A percentile compares a stretch with the other conserved stretches of the same genome.
These are phyloP conservation scores for Apiospora aurea DNA, from an alignment of 2,329 filamentous ascomycete species.

Conservation along the genomic window DNA sequence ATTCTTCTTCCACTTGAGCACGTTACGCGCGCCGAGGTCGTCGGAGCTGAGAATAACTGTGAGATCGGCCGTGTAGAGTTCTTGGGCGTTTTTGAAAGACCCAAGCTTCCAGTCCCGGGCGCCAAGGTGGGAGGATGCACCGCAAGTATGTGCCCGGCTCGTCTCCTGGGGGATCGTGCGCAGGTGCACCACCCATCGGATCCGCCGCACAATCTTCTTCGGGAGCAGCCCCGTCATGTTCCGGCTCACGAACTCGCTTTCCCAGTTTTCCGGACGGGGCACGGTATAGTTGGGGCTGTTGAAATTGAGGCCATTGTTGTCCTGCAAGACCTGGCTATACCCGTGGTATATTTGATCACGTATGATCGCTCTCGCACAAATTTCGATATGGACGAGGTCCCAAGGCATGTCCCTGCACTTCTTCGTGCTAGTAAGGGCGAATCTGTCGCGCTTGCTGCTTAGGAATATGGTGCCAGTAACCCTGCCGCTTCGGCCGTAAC, in stretches of 20 bases:
- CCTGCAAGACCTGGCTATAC: no score
- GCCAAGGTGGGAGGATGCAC: no score
- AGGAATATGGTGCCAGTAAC: neutral
- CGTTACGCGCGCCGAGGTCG: neutral
- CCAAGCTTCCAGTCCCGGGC: no score
- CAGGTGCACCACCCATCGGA: neutral
- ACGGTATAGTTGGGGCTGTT: neutral
- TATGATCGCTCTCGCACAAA: neutral
- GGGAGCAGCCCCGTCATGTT: neutral
- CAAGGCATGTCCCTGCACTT: neutral
- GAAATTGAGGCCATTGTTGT: neutral
- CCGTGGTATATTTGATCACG: neutral
- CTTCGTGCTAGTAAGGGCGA: neutral
- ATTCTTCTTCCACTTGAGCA: neutral
- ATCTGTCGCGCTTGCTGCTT: neutral
- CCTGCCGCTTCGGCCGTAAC: no score
- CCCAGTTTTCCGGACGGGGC: neutral
- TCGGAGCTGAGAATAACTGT: neutral
- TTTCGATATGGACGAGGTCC: neutral
- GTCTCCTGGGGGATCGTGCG: no score
- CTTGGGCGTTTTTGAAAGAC: no score
- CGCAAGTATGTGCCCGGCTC: no score
- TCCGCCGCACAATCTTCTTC: accelerated
- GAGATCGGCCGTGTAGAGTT: neutral
- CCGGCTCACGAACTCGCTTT: neutral